Percentiles rank a stretch among this genome's conserved stretches.
These are phyloP conservation scores for Prosopis cineraria DNA, from an alignment of 306 rosid genomes.

Conservation along the genomic window DNA sequence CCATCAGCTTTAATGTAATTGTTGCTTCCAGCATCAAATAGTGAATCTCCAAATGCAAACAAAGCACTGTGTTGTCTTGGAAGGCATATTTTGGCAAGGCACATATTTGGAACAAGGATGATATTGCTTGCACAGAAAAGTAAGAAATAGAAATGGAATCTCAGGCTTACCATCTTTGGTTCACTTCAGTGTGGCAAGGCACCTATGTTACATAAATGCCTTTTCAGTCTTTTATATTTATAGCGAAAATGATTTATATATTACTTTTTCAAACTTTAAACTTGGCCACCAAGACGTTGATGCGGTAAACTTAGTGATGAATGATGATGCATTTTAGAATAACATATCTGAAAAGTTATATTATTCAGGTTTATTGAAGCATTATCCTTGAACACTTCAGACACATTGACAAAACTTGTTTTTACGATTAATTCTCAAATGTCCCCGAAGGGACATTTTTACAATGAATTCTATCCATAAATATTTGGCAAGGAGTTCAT, in stretches of 20 bases:
- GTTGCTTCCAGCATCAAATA: slow-evolving; percentile 60
- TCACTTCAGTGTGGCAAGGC: too few relatives aligned
- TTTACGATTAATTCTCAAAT: background rate
- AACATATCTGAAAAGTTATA: background rate
- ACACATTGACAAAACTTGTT: background rate
- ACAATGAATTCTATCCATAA: background rate
- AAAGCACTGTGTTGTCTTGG: slow-evolving; percentile 35
- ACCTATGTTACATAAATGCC: background rate
- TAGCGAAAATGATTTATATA: background rate
- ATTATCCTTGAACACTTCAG: background rate
- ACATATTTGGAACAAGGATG: background rate
- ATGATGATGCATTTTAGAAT: background rate
- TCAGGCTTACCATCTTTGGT: slow-evolving; percentile 20
- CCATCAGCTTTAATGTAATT: slow-evolving; percentile 41
- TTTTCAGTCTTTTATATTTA: background rate
- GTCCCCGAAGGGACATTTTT: too few relatives aligned
- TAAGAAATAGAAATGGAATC: slow-evolving; percentile 20
- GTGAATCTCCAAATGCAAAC: slow-evolving; percentile 64
- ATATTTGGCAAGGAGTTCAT: background rate
- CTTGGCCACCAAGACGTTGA: background rate
- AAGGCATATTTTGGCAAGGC: slow-evolving; percentile 3
- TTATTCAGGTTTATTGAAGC: background rate
- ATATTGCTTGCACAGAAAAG: background rate
- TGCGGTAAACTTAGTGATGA: background rate
- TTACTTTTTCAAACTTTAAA: background rate